Conservation (phyloP, 352 stramenopile species). For the Nothophytophthora sp. region DNA sequence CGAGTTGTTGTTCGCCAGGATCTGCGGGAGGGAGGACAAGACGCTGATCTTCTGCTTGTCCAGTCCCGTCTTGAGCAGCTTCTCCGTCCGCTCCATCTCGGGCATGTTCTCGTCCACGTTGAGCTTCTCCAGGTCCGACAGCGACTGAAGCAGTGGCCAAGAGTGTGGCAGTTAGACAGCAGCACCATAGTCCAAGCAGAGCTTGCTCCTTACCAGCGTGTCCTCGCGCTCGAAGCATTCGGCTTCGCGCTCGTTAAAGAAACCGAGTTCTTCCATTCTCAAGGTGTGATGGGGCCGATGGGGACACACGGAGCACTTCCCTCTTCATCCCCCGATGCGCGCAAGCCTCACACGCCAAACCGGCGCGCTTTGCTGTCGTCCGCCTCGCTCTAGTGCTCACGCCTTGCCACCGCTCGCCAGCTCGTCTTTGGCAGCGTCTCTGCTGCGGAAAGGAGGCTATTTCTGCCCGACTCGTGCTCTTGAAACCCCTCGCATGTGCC, state of each 20-base stretch:
- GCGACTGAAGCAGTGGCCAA: slow-evolving; percentile 53
- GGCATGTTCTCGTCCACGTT: slow-evolving; percentile 86
- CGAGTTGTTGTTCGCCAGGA: slow-evolving; percentile 71
- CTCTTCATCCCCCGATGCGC: slow-evolving; percentile 44
- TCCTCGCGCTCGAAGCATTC: slow-evolving; percentile 87
- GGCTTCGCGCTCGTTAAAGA: slow-evolving; percentile 84
- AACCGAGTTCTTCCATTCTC: slow-evolving; percentile 79
- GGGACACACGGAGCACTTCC: slow-evolving; percentile 13
- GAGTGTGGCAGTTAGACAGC: too few species aligned
- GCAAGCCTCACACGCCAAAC: slow-evolving; percentile 18
- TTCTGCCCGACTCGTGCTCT: too few species aligned
- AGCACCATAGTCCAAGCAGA: too few species aligned
- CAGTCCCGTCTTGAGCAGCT: slow-evolving; percentile 73
- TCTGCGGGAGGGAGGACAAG: slow-evolving; percentile 64
- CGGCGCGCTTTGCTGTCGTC: slow-evolving; percentile 13
- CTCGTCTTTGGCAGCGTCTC: slow-evolving; percentile 17
- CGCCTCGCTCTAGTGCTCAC: slow-evolving; percentile 10
- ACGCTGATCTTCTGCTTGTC: slow-evolving; percentile 86
- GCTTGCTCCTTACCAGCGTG: slow-evolving; percentile 74
- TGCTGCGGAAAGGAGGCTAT: slow-evolving; percentile 29
- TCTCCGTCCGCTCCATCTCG: slow-evolving; percentile 78
- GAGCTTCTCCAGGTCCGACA: slow-evolving; percentile 84
- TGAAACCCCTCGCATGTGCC: too few species aligned
- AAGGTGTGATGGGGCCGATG: slow-evolving; percentile 17
- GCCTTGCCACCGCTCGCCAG: slow-evolving; percentile 4